Base-by-base conservation (phyloP, 2,329 filamentous ascomycete species). In the Leptographium galeiforme region DNA sequence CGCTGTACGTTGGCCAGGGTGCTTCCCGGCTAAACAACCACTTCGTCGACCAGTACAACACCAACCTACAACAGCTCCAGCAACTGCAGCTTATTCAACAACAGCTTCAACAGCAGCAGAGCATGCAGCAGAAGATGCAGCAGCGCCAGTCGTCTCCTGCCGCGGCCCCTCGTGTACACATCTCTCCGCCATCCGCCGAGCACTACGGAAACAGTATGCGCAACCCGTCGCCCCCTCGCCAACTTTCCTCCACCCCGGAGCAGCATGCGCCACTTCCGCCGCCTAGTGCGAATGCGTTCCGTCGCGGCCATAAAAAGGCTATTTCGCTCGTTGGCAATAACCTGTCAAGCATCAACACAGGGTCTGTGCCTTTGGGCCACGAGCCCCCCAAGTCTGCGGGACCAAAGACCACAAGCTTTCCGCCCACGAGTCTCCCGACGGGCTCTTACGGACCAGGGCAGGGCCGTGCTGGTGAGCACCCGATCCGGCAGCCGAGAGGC, bases 401-500 rank as follows among this genome's bases (percentile, higher is more conserved):
- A 1, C 87, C 88, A 54, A 93, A 89, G 73, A 86, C 87, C 40
- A 80, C 86, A 44, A 80, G 81, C 40, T 86, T 95, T 66, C 89
- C 91, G 7, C 74, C 82, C 40, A 91, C 89, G 8, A 89, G 89
- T 2, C 71, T 84, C 68, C 51, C 45, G 38, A 89, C 84, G 40
- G 89, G 89, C 57, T 85, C 84, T 8, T 97, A 97, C 64, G 93
- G 89, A 48, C 93, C 93, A 54, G 93, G 93, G 52, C 90, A 96
- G 67, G 87, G 77, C 55, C 89, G 93, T 65, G 89, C 89, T 63
- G 93, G 93, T 60, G 93, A 97, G 70, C 93, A 98, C 66, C 93
- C 93, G 10, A 72, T 88, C 51, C 89, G 93, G 55, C 93, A 98
- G 70, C 93, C 93, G 51, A 88, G 89, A 58, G 90, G 90, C 6